Conservation (phyloP, 495 filamentous ascomycete species). For the Chaetomidium leptoderma region DNA sequence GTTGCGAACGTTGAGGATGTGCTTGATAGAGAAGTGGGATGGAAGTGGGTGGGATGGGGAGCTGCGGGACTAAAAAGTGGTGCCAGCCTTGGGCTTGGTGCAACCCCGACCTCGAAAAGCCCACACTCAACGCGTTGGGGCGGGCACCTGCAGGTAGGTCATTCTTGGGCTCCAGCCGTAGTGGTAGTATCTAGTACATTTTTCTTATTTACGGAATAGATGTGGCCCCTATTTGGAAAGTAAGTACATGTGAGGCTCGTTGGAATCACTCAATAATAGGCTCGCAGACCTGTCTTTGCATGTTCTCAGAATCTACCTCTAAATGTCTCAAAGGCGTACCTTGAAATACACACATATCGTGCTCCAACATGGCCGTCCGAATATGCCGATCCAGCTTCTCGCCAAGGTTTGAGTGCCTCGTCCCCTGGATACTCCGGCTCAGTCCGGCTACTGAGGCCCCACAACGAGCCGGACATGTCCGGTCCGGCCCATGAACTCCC, state of each 20-base stretch:
- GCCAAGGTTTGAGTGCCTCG: background rate
- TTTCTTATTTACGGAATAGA: too few species aligned
- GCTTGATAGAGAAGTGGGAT: slow-evolving; percentile 1
- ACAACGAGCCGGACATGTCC: slow-evolving; percentile 15
- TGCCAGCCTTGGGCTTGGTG: background rate
- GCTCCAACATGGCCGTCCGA: background rate
- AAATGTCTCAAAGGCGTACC: background rate
- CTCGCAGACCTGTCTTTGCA: too few species aligned
- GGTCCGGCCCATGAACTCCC: slow-evolving; percentile 2
- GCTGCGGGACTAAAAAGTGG: slow-evolving; percentile 15
- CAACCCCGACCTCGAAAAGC: background rate
- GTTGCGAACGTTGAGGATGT: background rate
- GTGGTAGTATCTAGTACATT: too few species aligned
- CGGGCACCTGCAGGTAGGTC: background rate
- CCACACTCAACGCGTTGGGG: background rate
- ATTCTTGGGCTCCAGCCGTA: background rate
- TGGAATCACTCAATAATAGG: too few species aligned
- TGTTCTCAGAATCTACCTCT: background rate
- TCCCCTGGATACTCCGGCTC: slow-evolving; percentile 11
- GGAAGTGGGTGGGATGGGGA: slow-evolving; percentile 10
- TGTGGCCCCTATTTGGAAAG: too few species aligned
- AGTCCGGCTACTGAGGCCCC: slow-evolving; percentile 7
- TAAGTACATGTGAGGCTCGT: too few species aligned
- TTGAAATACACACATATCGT: background rate
- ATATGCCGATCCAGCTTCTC: background rate